Conservation (phyloP, 2,329 filamentous ascomycete genomes). For the Talaromyces sp. region DNA sequence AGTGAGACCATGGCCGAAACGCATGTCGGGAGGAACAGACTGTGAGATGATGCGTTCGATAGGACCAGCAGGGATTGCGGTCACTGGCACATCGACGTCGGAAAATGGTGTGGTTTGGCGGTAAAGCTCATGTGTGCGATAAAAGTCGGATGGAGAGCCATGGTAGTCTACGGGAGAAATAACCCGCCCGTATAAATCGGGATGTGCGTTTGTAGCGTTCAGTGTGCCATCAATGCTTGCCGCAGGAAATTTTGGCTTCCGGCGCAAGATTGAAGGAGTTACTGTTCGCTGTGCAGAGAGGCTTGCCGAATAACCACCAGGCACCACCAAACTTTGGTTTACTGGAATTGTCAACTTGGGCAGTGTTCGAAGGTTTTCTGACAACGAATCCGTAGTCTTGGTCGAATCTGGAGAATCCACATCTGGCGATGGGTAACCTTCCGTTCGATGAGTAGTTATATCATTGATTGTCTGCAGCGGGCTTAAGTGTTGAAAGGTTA, state of each 20-base stretch:
- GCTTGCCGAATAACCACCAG: slow-evolving; percentile 16
- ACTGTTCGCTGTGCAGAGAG: slow-evolving; percentile 25
- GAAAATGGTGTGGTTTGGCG: slow-evolving; percentile 83
- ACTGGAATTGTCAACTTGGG: slow-evolving; percentile 55
- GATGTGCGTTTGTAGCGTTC: slow-evolving; percentile 39
- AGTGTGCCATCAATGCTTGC: slow-evolving; percentile 9
- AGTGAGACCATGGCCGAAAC: slow-evolving; percentile 53
- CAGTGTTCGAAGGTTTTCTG: slow-evolving; percentile 49
- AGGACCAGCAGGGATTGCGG: slow-evolving; percentile 64
- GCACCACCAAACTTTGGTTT: slow-evolving; percentile 24
- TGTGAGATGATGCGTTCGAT: slow-evolving; percentile 75
- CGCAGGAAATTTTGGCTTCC: slow-evolving; percentile 9
- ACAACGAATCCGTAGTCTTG: slow-evolving; percentile 37
- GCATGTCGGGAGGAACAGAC: slow-evolving; percentile 92
- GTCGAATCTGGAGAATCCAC: slow-evolving; percentile 20
- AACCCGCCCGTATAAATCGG: slow-evolving; percentile 20
- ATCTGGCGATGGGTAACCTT: slow-evolving; percentile 45
- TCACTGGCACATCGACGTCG: slow-evolving; percentile 82
- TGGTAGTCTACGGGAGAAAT: slow-evolving; percentile 59
- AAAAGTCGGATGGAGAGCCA: slow-evolving; percentile 49
- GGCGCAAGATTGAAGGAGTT: slow-evolving; percentile 22
- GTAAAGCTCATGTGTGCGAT: slow-evolving; percentile 35
- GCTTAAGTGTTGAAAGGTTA: slow-evolving; percentile 68
- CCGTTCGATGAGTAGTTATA: slow-evolving; percentile 63
- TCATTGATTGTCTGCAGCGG: slow-evolving; percentile 42